These are phyloP conservation scores for Solanum gracilifrons DNA, from an alignment of 257 asterid species.

Conservation along the genomic window DNA sequence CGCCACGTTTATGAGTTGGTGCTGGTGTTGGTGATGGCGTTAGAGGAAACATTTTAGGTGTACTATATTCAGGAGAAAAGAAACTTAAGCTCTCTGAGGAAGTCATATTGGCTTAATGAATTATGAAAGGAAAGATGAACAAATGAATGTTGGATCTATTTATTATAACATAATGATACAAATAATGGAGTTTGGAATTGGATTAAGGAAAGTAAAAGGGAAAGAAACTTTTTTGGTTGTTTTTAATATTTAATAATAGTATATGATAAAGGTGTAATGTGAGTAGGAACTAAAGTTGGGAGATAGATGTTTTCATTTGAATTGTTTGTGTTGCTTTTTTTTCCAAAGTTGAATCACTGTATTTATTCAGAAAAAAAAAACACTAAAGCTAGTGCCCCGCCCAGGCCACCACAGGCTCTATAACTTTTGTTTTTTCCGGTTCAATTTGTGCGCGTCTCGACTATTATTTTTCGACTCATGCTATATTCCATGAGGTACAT, in stretches of 20 bases:
- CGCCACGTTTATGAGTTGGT: constrained; percentile 18
- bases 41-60: constrained; percentile 26
- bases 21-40: constrained; percentile 17
- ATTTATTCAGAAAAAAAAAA: constrained; percentile 2
- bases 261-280: constrained; percentile 21
- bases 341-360: background rate
- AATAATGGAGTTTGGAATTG: constrained; percentile 5
- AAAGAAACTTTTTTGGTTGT: constrained; percentile 35
- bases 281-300: constrained; percentile 24
- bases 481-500: rapidly evolving
- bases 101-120: background rate
- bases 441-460: rapidly evolving
- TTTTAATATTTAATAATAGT: constrained; percentile 8
- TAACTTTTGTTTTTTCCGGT: background rate
- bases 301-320: constrained; percentile 24
- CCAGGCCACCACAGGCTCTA: background rate
- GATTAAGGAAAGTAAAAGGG: constrained; percentile 25
- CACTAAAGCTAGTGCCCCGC: constrained; percentile 8
- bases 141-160: constrained; percentile 13
- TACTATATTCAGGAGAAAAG: constrained; percentile 1
- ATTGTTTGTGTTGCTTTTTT: constrained; percentile 11
- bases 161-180: constrained; percentile 6
- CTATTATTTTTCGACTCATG: rapidly evolving
- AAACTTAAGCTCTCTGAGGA: constrained; percentile 4
- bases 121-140: constrained; percentile 7